A percentile compares a stretch with the other conserved stretches of the same genome.
Conservation (phyloP, 108 stramenopile species). For the Pseudonitzschia multiseries region DNA sequence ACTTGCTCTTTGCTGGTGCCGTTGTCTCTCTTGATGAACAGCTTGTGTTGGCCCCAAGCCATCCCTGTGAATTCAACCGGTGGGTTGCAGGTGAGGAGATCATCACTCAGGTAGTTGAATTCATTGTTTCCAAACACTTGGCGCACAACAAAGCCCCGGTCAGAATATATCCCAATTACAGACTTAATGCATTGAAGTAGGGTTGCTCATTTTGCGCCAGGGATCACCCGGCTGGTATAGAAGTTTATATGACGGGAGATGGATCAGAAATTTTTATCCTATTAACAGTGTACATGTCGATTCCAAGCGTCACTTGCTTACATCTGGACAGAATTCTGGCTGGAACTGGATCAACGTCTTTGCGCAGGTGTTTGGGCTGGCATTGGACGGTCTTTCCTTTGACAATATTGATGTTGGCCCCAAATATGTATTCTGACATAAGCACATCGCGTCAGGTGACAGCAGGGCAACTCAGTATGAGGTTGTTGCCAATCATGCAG, state of each 20-base stretch:
- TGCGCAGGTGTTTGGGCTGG: not conserved
- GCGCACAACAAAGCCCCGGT: not conserved
- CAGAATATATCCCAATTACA: not conserved
- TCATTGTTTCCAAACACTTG: not conserved
- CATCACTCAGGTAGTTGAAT: not conserved
- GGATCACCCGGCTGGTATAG: not conserved
- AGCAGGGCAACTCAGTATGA: not conserved
- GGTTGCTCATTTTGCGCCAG: not conserved
- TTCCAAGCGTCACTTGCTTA: not conserved
- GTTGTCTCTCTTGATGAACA: too few relatives aligned
- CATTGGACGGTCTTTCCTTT: conserved; percentile 6
- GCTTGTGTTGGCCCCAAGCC: too few relatives aligned
- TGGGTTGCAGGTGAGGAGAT: too few relatives aligned
- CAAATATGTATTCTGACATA: not conserved
- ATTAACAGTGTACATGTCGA: not conserved
- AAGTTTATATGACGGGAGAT: not conserved
- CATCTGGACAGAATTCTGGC: not conserved
- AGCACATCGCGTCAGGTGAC: not conserved
- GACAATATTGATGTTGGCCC: not conserved
- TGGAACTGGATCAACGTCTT: not conserved
- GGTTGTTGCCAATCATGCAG: not conserved
- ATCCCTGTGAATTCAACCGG: too few relatives aligned
- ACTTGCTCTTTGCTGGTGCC: too few relatives aligned
- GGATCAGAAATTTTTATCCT: not conserved
- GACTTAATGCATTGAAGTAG: not conserved